A percentile compares a stretch with the other conserved stretches of the same genome.
Conservation (phyloP, 495 filamentous ascomycete species). For the Lasiosphaeria ovina region DNA sequence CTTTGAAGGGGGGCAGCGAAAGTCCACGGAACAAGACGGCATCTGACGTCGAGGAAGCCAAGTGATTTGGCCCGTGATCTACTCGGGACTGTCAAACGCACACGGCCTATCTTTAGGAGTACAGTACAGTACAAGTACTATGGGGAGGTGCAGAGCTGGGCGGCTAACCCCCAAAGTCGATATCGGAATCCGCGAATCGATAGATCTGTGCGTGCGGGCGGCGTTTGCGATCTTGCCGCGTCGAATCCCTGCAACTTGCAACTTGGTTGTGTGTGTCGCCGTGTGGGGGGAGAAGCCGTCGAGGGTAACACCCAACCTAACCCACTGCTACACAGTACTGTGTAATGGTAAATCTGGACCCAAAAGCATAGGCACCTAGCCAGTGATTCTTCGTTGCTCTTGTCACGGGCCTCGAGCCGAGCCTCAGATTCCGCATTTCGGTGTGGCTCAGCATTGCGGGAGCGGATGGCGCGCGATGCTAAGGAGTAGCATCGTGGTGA, state of each 20-base stretch:
- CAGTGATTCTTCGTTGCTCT: background rate
- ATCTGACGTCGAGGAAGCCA: too few species aligned
- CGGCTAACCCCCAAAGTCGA: too few species aligned
- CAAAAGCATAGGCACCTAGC: too few species aligned
- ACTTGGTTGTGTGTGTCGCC: background rate
- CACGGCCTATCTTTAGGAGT: too few species aligned
- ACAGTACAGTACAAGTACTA: too few species aligned
- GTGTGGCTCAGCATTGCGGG: background rate
- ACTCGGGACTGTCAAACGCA: too few species aligned
- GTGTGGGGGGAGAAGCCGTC: background rate
- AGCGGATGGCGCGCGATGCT: background rate
- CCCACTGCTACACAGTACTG: too few species aligned
- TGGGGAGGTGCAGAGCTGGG: too few species aligned
- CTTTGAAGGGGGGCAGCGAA: too few species aligned
- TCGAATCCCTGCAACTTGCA: background rate
- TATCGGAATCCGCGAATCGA: background rate
- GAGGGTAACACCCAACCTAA: background rate
- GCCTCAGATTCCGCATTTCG: background rate
- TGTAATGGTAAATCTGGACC: too few species aligned
- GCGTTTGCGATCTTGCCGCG: slow-evolving; percentile 3
- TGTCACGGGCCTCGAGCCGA: background rate
- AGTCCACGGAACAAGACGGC: too few species aligned
- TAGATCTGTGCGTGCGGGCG: background rate
- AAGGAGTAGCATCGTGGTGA: background rate
- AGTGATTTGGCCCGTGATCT: too few species aligned